Conservation (phyloP, 805 yeast species). For the Saccharomycopsis babjevae region DNA sequence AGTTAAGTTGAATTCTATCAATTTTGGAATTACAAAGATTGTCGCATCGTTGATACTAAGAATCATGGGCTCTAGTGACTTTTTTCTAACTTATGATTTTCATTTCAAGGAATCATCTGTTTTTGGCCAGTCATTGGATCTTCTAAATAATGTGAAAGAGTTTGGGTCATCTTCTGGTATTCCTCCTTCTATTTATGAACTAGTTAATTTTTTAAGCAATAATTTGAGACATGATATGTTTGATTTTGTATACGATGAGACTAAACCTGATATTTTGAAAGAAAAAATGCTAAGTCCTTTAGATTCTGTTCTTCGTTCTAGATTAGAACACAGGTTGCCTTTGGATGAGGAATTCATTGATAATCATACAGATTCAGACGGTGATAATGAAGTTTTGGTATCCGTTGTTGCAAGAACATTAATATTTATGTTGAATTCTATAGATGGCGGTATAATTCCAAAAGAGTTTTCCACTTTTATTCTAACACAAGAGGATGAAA, state of each 20-base stretch:
- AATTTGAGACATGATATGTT: conserved; percentile 23
- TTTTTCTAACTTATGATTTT: conserved; percentile 24
- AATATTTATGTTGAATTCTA: conserved; percentile 24
- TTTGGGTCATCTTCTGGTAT: conserved; percentile 23
- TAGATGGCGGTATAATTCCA: conserved; percentile 35
- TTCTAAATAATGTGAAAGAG: conserved; percentile 18
- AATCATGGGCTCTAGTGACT: conserved; percentile 24
- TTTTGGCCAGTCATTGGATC: conserved; percentile 27
- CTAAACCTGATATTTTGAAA: background rate
- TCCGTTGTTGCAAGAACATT: conserved; percentile 24
- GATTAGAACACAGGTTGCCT: conserved; percentile 12
- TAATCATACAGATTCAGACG: conserved; percentile 8
- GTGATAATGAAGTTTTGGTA: conserved; percentile 20
- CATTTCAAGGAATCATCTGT: conserved; percentile 20
- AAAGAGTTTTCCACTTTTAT: conserved; percentile 23
- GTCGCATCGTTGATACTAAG: conserved; percentile 23
- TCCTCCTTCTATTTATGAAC: conserved; percentile 25
- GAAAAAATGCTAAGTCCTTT: conserved; percentile 9
- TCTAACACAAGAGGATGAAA: conserved; percentile 20
- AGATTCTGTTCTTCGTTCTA: conserved; percentile 16
- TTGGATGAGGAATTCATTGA: conserved; percentile 13
- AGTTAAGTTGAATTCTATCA: conserved; percentile 21
- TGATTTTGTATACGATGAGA: conserved; percentile 17
- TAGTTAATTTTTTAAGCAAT: conserved; percentile 24
- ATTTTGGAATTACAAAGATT: conserved; percentile 22